Evolutionary conservation across 2,329 filamentous ascomycete genomes (phyloP).

Genomic region (Clarireedia homoeocarpa): DNA sequence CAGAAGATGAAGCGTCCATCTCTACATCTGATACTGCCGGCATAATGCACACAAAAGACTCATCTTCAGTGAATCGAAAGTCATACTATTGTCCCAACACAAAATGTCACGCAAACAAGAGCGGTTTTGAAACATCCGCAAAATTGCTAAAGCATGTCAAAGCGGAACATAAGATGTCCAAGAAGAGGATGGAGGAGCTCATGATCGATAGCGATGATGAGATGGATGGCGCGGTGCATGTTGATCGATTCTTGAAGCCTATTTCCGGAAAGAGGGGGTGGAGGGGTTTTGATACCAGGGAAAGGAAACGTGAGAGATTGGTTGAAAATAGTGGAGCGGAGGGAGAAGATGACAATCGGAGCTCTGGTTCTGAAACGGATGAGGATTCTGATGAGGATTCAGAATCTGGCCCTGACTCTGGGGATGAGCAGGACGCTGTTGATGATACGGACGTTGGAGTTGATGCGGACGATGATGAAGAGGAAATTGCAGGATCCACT

Average conservation of each 20-base stretch:
- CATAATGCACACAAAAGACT: neutral
- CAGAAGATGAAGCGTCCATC: neutral
- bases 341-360: neutral
- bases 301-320: slow-evolving; percentile 29
- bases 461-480: no score
- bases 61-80: neutral
- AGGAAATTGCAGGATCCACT: no score
- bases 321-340: neutral
- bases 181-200: slow-evolving; percentile 46
- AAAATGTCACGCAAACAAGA: slow-evolving; percentile 30
- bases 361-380: no score
- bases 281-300: slow-evolving; percentile 11
- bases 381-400: neutral
- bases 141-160: slow-evolving; percentile 38
- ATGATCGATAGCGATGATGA: slow-evolving; percentile 32
- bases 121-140: slow-evolving; percentile 32
- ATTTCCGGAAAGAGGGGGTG: slow-evolving; percentile 30
- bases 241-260: slow-evolving; percentile 57
- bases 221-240: slow-evolving; percentile 55
- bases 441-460: no score
- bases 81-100: slow-evolving; percentile 31
- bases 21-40: neutral
- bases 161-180: slow-evolving; percentile 35
- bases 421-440: neutral
- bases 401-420: neutral